phyloP scores from a whole-genome alignment of 306 rosid species.

The Medicago ruthenica region DNA sequence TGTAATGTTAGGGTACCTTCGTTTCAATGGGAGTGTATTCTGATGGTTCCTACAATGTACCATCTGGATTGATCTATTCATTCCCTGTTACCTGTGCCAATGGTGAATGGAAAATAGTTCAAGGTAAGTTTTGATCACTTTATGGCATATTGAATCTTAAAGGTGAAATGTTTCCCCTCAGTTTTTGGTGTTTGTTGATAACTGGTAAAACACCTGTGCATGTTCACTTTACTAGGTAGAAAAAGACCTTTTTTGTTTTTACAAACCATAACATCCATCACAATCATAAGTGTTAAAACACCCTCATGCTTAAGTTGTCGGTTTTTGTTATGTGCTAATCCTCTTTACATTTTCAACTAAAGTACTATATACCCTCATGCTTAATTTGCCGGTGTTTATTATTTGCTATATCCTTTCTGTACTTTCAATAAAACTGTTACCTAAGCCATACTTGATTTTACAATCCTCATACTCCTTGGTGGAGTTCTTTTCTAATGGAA shows the following conservation, averaged over 20 bases:
- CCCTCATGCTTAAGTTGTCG: background rate
- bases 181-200: no score
- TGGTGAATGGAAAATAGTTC: conserved; percentile 96
- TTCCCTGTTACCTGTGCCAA: conserved; percentile 83
- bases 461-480: no score
- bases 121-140: conserved; percentile 60
- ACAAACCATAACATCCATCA: background rate
- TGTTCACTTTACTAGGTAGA: background rate
- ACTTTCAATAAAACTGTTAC: no score
- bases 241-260: no score
- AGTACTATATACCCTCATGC: no score
- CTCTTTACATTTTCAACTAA: background rate
- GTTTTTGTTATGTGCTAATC: background rate
- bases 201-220: background rate
- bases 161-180: background rate
- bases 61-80: conserved; percentile 93
- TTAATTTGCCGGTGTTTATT: no score
- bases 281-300: background rate
- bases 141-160: background rate
- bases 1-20: conserved; percentile 77
- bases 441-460: no score
- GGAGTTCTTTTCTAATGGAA: no score
- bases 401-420: no score
- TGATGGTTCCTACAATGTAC: conserved; percentile 95
- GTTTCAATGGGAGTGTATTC: conserved; percentile 99